A percentile compares a stretch with the other conserved stretches of the same genome.
Conservation (phyloP, 2,329 filamentous ascomycete species). For the Orbilia blumenaviensis region DNA sequence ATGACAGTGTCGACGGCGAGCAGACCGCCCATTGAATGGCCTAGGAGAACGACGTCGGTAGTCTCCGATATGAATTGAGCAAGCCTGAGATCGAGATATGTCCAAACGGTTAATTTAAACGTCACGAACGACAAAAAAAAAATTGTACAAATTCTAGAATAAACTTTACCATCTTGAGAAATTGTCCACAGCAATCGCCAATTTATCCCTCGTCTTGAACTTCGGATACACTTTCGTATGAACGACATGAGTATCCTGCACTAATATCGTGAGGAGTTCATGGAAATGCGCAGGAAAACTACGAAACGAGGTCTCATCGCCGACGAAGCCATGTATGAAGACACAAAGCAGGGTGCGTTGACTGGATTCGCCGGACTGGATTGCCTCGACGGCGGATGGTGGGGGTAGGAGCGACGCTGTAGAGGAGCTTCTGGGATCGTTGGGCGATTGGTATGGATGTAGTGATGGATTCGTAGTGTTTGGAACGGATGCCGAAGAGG, state of each 20-base stretch:
- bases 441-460: slow-evolving; percentile 42
- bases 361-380: slow-evolving; percentile 26
- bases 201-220: slow-evolving; percentile 77
- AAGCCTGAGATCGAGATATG: slow-evolving; percentile 60
- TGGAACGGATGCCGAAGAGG: slow-evolving; percentile 22
- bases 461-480: slow-evolving; percentile 42
- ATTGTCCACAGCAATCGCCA: slow-evolving; percentile 78
- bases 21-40: slow-evolving; percentile 90
- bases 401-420: slow-evolving; percentile 44
- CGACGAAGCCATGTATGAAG: slow-evolving; percentile 91
- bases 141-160: slow-evolving; percentile 47
- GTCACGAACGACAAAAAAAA: no score
- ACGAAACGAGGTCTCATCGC: slow-evolving; percentile 84
- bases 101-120: no score
- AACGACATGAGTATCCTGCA: slow-evolving; percentile 74
- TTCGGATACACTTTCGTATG: slow-evolving; percentile 87
- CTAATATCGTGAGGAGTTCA: slow-evolving; percentile 71
- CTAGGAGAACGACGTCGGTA: slow-evolving; percentile 83
- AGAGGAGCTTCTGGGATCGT: slow-evolving; percentile 33
- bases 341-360: slow-evolving; percentile 73
- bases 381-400: slow-evolving; percentile 30
- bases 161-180: slow-evolving; percentile 82
- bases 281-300: slow-evolving; percentile 90
- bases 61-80: slow-evolving; percentile 55
- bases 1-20: slow-evolving; percentile 81